Base-by-base conservation (phyloP, 352 stramenopile genomes). In the Ophiocytium majus region DNA sequence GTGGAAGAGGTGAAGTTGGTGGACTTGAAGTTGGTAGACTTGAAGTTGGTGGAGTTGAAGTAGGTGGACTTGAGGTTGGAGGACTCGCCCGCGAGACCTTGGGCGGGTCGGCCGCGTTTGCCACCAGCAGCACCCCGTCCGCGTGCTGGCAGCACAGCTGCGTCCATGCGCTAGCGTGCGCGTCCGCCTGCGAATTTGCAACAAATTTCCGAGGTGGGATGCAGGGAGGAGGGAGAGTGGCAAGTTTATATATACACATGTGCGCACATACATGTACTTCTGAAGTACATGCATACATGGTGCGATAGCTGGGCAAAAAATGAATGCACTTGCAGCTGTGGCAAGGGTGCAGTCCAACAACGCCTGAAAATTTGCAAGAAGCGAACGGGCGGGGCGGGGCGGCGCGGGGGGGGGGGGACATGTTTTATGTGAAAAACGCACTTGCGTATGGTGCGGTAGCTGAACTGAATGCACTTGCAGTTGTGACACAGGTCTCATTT, bases 151-250 rank as follows among this genome's bases (percentile, higher is more conserved):
- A 89, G 37, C 87, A 91, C 34, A 92, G 35, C 63, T 88, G 89
- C 19, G 88, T 92, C 89, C 89, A 92, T 81, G 87, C 90, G 23
- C 87, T 91, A 50, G 84, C 89, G 76, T 86, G 88, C 14, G 23
- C 50, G 81, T 92, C 89, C 80, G 89, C 84, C 81, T 92, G 84
- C 14, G 79, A 90, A 92, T n/a, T n/a, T n/a, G n/a, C n/a, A n/a
- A n/a, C n/a, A n/a, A n/a, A n/a, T n/a, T n/a, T n/a, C n/a, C n/a
- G n/a, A n/a, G n/a, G n/a, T n/a, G n/a, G n/a, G n/a, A n/a, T n/a
- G n/a, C n/a, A 1, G 91, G 81, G 9, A 91, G 87, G 31, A 92
- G 14, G 5, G 43, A 14, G 43, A 14, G 14, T 57, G 43, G n/a
- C 43, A 57, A 14, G 43, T 79, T 9, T 89, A 49, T 88, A 91